Evolutionary conservation across 108 stramenopile genomes (phyloP).

Genomic region (Phaeodactylum tricornutum): DNA sequence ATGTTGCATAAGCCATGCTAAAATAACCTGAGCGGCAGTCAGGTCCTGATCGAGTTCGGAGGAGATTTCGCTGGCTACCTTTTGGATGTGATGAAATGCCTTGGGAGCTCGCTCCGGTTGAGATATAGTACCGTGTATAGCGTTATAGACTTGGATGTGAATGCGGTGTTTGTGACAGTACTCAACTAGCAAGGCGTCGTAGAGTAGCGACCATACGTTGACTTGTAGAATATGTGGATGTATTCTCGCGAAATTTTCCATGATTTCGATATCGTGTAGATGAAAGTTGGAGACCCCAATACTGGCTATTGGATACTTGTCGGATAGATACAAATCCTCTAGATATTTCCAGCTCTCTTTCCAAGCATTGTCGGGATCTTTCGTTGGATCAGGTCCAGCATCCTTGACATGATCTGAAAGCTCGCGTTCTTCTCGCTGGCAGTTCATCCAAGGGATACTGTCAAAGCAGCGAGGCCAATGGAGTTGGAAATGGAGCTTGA

Average conservation of each 20-base stretch:
- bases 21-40: slow-evolving; percentile 26
- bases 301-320: slow-evolving; percentile 37
- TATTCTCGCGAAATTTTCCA: slow-evolving; percentile 27
- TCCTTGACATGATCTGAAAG: slow-evolving; percentile 43
- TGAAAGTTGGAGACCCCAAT: slow-evolving; percentile 86
- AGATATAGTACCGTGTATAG: slow-evolving; percentile 43
- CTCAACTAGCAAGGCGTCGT: slow-evolving; percentile 51
- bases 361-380: slow-evolving; percentile 61
- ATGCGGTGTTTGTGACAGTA: slow-evolving; percentile 39
- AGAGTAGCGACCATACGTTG: slow-evolving; percentile 63
- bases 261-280: slow-evolving; percentile 44
- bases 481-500: slow-evolving; percentile 60
- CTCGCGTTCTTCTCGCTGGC: slow-evolving; percentile 51
- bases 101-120: slow-evolving; percentile 15
- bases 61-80: slow-evolving; percentile 19
- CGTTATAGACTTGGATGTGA: slow-evolving; percentile 56
- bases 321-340: slow-evolving; percentile 44
- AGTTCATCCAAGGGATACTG: slow-evolving; percentile 76
- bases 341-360: slow-evolving; percentile 73
- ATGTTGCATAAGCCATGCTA: slow-evolving; percentile 48
- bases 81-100: slow-evolving; percentile 22
- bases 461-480: slow-evolving; percentile 83
- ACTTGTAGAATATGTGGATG: slow-evolving; percentile 59
- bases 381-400: slow-evolving; percentile 64
- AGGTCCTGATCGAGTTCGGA: slow-evolving; percentile 4